phyloP scores from a whole-genome alignment of 768 basidiomycete species.

The Calocybe gangraenosa region DNA sequence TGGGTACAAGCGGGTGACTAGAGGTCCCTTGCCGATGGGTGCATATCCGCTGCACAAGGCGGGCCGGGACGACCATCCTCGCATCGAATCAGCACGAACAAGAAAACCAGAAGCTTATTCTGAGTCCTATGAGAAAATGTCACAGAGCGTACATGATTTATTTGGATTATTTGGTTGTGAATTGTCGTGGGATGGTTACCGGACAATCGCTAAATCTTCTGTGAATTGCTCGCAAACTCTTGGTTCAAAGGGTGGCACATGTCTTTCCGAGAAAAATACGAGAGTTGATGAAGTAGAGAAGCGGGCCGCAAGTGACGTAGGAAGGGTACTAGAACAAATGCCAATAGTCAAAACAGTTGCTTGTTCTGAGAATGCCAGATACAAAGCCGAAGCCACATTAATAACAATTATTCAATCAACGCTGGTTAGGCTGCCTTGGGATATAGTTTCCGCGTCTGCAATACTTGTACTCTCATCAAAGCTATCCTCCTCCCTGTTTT shows the following conservation, averaged over 20 bases:
- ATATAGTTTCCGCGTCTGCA: constrained; percentile 35
- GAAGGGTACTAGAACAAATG: neutral
- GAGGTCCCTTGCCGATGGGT: neutral
- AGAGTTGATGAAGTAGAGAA: constrained; percentile 1
- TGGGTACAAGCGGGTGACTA: neutral
- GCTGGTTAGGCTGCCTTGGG: constrained; percentile 48
- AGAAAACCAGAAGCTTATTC: neutral
- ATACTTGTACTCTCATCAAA: constrained; percentile 35
- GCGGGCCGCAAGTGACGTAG: constrained; percentile 9
- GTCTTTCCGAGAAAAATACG: constrained; percentile 8
- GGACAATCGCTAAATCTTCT: constrained; percentile 15
- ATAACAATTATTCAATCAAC: constrained; percentile 30
- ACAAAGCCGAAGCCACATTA: constrained; percentile 8
- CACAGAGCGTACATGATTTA: neutral
- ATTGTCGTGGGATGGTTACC: neutral
- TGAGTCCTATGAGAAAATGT: constrained; percentile 10
- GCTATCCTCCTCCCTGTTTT: constrained; percentile 20
- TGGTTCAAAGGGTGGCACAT: constrained; percentile 11
- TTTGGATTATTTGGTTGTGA: neutral
- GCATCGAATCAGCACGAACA: neutral
- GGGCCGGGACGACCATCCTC: constrained; percentile 7
- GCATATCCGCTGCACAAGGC: constrained; percentile 1
- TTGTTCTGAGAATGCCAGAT: constrained; percentile 4
- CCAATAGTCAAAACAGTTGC: constrained; percentile 9
- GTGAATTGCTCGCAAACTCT: constrained; percentile 4